Evolutionary conservation across 495 filamentous ascomycete genomes (phyloP).

Genomic region (Daldinia caldariorum): DNA sequence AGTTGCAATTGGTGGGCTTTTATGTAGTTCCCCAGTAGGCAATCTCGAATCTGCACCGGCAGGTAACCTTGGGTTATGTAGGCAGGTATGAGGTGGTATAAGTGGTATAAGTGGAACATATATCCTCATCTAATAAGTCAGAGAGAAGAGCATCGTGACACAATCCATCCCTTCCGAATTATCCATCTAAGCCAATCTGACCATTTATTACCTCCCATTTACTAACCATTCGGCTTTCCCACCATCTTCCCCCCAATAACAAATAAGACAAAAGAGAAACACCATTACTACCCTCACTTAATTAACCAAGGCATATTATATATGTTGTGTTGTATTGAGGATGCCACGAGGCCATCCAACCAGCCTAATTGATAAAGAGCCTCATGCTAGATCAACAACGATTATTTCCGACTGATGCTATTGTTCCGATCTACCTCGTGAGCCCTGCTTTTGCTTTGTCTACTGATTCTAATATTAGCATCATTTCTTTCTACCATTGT

Average conservation of each 20-base stretch:
- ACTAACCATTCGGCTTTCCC: background rate
- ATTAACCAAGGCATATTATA: constrained; percentile 17
- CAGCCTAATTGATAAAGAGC: constrained; percentile 39
- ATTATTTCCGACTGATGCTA: constrained; percentile 34
- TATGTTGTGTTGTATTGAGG: constrained; percentile 37
- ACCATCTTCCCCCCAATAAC: constrained; percentile 7
- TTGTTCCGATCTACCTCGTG: constrained; percentile 30
- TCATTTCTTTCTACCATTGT: background rate
- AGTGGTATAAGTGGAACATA: no score
- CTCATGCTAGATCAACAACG: constrained; percentile 43
- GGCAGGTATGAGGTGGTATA: background rate
- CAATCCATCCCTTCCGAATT: constrained; percentile 32
- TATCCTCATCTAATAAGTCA: constrained; percentile 11
- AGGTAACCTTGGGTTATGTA: background rate
- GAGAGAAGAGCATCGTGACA: constrained; percentile 21
- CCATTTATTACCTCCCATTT: constrained; percentile 16
- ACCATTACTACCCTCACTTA: constrained; percentile 31
- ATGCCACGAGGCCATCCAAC: constrained; percentile 42
- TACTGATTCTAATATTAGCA: constrained; percentile 38
- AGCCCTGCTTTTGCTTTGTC: constrained; percentile 11
- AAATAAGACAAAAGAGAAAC: constrained; percentile 12
- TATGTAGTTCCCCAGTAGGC: constrained; percentile 38
- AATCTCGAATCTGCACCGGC: constrained; percentile 29
- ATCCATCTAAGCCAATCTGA: constrained; percentile 7
- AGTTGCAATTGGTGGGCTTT: constrained; percentile 40